These are phyloP conservation scores for Fusarium aywerte DNA, from an alignment of 2,329 filamentous ascomycete genomes.

Conservation along the genomic window DNA sequence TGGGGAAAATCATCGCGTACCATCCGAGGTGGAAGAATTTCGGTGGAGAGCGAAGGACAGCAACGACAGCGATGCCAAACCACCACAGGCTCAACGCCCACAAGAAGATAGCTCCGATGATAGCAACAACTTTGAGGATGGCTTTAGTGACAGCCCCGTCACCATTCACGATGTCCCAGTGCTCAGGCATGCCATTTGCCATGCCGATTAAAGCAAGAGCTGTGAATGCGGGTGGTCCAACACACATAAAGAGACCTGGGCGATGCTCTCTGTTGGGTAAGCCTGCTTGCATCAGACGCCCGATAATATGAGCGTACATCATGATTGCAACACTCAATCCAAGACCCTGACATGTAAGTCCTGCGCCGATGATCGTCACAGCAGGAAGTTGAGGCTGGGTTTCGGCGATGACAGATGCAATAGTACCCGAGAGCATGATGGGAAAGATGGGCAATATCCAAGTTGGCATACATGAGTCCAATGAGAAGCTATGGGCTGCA, in stretches of 20 bases:
- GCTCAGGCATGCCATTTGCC: conserved; percentile 57
- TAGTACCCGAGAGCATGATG: conserved; percentile 76
- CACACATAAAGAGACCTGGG: conserved; percentile 78
- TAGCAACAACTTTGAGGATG: conserved; percentile 58
- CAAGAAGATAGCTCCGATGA: conserved; percentile 65
- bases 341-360: conserved; percentile 75
- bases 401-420: conserved; percentile 72
- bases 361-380: conserved; percentile 72
- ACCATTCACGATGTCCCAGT: conserved; percentile 57
- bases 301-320: conserved; percentile 78
- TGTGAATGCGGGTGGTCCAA: conserved; percentile 77
- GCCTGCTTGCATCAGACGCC: conserved; percentile 72
- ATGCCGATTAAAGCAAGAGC: conserved; percentile 75
- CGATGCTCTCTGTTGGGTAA: conserved; percentile 69
- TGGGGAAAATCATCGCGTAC: conserved; percentile 72
- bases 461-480: conserved; percentile 76
- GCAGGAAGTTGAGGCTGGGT: conserved; percentile 67
- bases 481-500: conserved; percentile 64
- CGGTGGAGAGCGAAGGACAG: conserved; percentile 51
- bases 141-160: conserved; percentile 52
- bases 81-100: conserved; percentile 72
- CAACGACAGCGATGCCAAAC: conserved; percentile 57
- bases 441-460: conserved; percentile 82
- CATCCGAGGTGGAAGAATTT: conserved; percentile 69
- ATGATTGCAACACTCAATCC: conserved; percentile 73